Percentiles rank a stretch among this genome's conserved stretches.
These are phyloP conservation scores for Ogataea ramenticola DNA, from an alignment of 805 yeast genomes.

Conservation along the genomic window DNA sequence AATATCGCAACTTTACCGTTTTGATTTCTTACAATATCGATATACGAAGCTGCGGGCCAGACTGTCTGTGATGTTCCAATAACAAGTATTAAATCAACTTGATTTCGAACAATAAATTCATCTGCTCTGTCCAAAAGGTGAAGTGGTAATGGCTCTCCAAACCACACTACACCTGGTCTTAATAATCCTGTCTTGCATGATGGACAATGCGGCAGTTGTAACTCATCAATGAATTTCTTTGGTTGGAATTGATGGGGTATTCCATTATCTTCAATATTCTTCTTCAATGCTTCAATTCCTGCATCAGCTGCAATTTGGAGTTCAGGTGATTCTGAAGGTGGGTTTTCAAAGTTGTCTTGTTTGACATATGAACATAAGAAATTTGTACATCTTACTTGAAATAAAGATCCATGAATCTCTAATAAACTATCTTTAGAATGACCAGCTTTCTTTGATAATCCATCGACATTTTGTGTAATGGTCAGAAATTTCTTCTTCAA, in stretches of 20 bases:
- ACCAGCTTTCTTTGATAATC: conserved; percentile 58
- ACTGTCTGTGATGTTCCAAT: conserved; percentile 81
- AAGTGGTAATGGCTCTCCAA: conserved; percentile 81
- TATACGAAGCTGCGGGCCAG: conserved; percentile 92
- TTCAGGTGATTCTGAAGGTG: conserved; percentile 52
- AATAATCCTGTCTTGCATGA: conserved; percentile 56
- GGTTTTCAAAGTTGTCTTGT: conserved; percentile 43
- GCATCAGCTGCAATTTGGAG: conserved; percentile 26
- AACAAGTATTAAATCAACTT: conserved; percentile 69
- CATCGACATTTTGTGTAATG: conserved; percentile 82
- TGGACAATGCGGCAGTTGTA: conserved; percentile 71
- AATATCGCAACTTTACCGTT: conserved; percentile 85
- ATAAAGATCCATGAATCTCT: conserved; percentile 76
- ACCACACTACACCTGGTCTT: conserved; percentile 92
- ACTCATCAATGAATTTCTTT: conserved; percentile 37
- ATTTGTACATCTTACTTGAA: conserved; percentile 66
- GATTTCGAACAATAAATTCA: conserved; percentile 48
- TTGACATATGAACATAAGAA: conserved; percentile 63
- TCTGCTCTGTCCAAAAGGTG: conserved; percentile 60
- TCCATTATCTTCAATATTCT: conserved; percentile 1
- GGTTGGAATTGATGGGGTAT: conserved; percentile 33
- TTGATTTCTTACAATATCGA: conserved; percentile 60
- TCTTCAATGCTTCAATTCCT: not conserved
- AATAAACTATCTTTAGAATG: conserved; percentile 46
- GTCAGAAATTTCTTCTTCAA: conserved; percentile 41